Evolutionary conservation across 2,329 filamentous ascomycete genomes (phyloP).

Genomic region (Colletotrichum tropicicola): DNA sequence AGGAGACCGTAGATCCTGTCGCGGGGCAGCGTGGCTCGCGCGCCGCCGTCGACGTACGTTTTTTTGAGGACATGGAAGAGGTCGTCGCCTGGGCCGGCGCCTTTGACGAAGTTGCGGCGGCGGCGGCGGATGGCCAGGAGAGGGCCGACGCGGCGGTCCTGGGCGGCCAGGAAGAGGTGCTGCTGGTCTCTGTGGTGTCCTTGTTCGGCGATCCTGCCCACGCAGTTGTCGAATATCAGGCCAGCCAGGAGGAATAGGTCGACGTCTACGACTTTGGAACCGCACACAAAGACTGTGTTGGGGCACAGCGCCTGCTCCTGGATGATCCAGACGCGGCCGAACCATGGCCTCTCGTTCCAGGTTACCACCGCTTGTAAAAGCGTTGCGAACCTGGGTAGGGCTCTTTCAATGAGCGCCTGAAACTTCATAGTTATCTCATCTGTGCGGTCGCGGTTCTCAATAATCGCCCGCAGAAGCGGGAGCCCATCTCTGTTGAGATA

Average conservation of each 20-base stretch:
- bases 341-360: slow-evolving; percentile 34
- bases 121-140: slow-evolving; percentile 2
- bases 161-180: not conserved
- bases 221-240: slow-evolving; percentile 27
- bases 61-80: slow-evolving; percentile 32
- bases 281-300: slow-evolving; percentile 37
- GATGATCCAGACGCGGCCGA: slow-evolving; percentile 39
- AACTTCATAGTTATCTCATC: slow-evolving; percentile 34
- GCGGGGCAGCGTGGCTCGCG: slow-evolving; percentile 29
- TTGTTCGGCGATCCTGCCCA: not conserved
- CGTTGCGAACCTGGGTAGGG: not conserved
- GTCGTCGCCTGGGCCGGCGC: slow-evolving; percentile 29
- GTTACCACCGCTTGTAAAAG: not conserved
- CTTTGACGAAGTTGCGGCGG: slow-evolving; percentile 20
- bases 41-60: slow-evolving; percentile 28
- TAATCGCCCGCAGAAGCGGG: not conserved
- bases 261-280: slow-evolving; percentile 34
- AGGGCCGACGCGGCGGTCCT: not conserved
- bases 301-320: slow-evolving; percentile 39
- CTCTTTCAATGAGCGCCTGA: not conserved
- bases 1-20: slow-evolving; percentile 37
- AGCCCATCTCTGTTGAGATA: slow-evolving; percentile 15
- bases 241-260: slow-evolving; percentile 36
- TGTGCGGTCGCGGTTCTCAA: slow-evolving; percentile 4
- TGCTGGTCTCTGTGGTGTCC: not conserved